Evolutionary conservation across 768 basidiomycete genomes (phyloP).

Genomic region (Tricholoma furcatifolium): DNA sequence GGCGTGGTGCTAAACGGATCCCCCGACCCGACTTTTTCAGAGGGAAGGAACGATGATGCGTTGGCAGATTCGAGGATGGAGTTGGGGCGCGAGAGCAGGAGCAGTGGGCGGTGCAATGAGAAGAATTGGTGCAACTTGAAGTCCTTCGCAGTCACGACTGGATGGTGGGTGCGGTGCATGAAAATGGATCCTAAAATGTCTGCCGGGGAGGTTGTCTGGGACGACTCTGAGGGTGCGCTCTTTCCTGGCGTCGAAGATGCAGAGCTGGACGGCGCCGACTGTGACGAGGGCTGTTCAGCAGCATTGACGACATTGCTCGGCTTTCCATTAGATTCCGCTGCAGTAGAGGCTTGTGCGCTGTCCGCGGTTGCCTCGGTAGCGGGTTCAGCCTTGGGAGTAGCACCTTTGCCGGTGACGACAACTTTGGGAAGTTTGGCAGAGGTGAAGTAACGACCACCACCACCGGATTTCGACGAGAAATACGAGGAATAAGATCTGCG

Average conservation of each 20-base stretch:
- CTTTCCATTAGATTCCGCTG: neutral
- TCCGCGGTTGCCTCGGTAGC: constrained; percentile 18
- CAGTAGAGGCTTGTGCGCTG: constrained; percentile 15
- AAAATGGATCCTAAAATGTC: neutral
- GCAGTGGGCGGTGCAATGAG: constrained; percentile 74
- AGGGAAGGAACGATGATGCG: constrained; percentile 16
- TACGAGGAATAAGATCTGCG: constrained; percentile 73
- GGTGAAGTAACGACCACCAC: constrained; percentile 69
- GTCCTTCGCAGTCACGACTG: constrained; percentile 60
- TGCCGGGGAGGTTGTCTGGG: neutral
- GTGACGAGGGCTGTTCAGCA: constrained; percentile 9
- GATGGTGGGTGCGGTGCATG: constrained; percentile 38
- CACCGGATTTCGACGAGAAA: constrained; percentile 74
- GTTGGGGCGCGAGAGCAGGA: constrained; percentile 63
- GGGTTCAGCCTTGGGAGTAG: constrained; percentile 28
- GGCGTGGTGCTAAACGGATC: constrained; percentile 14
- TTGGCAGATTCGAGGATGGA: constrained; percentile 43
- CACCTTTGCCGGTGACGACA: constrained; percentile 30
- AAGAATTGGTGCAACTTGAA: constrained; percentile 86
- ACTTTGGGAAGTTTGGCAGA: constrained; percentile 66
- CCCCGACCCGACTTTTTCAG: constrained; percentile 12
- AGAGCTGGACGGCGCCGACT: constrained; percentile 6
- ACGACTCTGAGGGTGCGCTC: neutral
- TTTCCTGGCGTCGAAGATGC: constrained; percentile 15
- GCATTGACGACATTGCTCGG: constrained; percentile 7